Base-by-base conservation (phyloP, 768 basidiomycete genomes). In the Pseudohyphozyma bogoriensis region DNA sequence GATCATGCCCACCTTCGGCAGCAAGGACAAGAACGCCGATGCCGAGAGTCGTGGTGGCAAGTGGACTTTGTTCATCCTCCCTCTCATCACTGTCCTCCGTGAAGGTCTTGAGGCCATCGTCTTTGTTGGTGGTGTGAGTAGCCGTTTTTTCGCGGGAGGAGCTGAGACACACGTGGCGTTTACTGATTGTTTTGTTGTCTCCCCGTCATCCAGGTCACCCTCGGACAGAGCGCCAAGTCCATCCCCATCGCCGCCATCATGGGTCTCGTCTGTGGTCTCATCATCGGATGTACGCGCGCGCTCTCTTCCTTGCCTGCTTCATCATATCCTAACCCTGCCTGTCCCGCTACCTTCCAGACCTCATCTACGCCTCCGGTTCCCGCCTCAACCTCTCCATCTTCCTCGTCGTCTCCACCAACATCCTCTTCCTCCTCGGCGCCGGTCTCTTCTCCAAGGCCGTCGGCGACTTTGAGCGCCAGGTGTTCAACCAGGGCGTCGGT, bases 91-190 rank as follows among this genome's bases (percentile, higher is more conserved):
- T 13, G 89, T 99, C 49, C 77, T 97, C 36, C 84, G 92, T 63
- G 93, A 97, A 78, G 92, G 91, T 66, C 78, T 96, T 62, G 92
- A 96, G 73, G 90, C 87, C 1, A 85, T 95, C 59, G 79, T 96
- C 62, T 95, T 96, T 70, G 89, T 95, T 37, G 88, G 91, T 5
- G 90, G 91, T 53, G 90, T 77, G 47, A 56, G 74, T 72, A 18
- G 32, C 8, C 35, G 15, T 24, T 11, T 33, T 26, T 24, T 39
- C 28, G 11, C 20, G 44, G 24, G 50, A 24, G 26, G 13, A 6
- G 36, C 26, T 52, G 16, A 51, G 18, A 15, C n/a, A 10, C 6
- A 7, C 40, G 16, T 42, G 10, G n/a, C n/a, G n/a, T n/a, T n/a
- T n/a, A n/a, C n/a, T n/a, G n/a, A n/a, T n/a, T n/a, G n/a, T n/a